Percentiles rank a stretch among this genome's conserved stretches.
These are phyloP conservation scores for Pythium myriotylum DNA, from an alignment of 352 stramenopile genomes.

Conservation along the genomic window DNA sequence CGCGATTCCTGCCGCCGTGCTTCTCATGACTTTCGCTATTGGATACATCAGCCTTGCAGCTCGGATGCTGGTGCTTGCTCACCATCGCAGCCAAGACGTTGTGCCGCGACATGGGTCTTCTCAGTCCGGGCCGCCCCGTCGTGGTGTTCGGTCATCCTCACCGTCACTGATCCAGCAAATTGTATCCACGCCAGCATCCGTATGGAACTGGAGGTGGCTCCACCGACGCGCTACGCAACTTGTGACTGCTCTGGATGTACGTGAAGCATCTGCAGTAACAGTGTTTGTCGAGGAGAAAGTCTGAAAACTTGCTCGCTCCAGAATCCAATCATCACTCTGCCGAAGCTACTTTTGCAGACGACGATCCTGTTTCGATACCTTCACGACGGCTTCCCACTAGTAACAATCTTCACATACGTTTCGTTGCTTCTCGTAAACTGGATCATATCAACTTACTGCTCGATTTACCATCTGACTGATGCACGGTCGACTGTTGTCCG, in stretches of 20 bases:
- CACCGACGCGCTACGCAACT: too few species aligned
- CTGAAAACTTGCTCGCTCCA: too few species aligned
- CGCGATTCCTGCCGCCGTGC: background rate
- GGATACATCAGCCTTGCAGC: slow-evolving; percentile 15
- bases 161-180: too few species aligned
- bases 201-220: too few species aligned
- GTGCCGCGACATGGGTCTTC: too few species aligned
- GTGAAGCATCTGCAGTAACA: too few species aligned
- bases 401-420: background rate
- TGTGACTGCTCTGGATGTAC: too few species aligned
- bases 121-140: too few species aligned
- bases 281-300: too few species aligned
- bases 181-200: too few species aligned
- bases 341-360: slow-evolving; percentile 16
- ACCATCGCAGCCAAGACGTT: background rate
- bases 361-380: slow-evolving; percentile 6
- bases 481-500: background rate
- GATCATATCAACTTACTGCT: slow-evolving; percentile 12
- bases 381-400: slow-evolving; percentile 4
- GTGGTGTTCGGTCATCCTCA: too few species aligned
- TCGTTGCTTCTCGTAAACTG: slow-evolving; percentile 7
- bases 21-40: slow-evolving; percentile 3
- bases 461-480: background rate
- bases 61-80: slow-evolving; percentile 11
- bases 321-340: slow-evolving; percentile 8